Evolutionary conservation across 1,139 yeast genomes (phyloP).

Genomic region (Candida sojae): DNA sequence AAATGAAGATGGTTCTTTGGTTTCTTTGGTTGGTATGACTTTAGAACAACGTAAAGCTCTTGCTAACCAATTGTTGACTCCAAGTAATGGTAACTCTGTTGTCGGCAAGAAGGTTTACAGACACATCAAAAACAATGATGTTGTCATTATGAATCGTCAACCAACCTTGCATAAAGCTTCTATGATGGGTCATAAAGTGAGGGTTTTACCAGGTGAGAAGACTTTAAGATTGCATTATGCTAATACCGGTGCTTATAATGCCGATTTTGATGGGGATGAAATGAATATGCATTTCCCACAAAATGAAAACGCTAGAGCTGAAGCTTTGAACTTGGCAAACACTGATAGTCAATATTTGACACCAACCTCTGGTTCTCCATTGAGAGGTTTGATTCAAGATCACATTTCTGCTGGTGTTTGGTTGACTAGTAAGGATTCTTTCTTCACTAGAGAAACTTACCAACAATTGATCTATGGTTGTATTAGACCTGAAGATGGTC

Average conservation of each 20-base stretch:
- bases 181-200: constrained; percentile 99
- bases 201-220: constrained; percentile 96
- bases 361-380: constrained; percentile 97
- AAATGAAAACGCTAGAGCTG: constrained; percentile 96
- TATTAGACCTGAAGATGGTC: constrained; percentile 98
- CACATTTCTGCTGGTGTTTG: constrained; percentile 99
- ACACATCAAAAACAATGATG: constrained; percentile 93
- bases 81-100: constrained; percentile 58
- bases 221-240: constrained; percentile 97
- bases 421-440: constrained; percentile 90
- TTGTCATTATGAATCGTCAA: constrained; percentile 97
- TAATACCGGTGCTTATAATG: constrained; percentile 98
- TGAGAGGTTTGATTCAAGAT: constrained; percentile 98
- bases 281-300: constrained; percentile 99
- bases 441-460: constrained; percentile 87
- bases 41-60: constrained; percentile 93
- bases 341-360: constrained; percentile 97
- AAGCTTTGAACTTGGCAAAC: constrained; percentile 91
- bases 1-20: constrained; percentile 90
- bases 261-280: constrained; percentile 99
- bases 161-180: constrained; percentile 99
- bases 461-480: constrained; percentile 94
- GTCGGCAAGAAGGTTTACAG: constrained; percentile 91
- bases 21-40: constrained; percentile 86
- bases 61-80: constrained; percentile 93